phyloP scores from a whole-genome alignment of 208 protist genomes.

The Porcisia deanei region DNA sequence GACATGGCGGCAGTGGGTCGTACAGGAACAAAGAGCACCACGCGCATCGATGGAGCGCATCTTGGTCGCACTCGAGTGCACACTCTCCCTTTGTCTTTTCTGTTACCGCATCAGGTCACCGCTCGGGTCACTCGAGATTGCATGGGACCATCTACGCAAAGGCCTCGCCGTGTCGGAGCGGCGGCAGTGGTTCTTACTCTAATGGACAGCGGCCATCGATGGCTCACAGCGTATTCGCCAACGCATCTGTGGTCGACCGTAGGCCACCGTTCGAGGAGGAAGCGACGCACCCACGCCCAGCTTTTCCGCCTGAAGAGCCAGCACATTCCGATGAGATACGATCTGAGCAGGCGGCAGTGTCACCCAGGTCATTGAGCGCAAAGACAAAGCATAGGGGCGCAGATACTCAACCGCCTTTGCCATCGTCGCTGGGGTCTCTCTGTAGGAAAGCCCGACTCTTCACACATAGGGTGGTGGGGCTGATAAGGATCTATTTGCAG shows the following conservation, averaged over 20 bases:
- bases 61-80: background rate
- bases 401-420: background rate
- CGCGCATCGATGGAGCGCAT: background rate
- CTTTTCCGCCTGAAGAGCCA: background rate
- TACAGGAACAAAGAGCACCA: background rate
- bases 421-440: background rate
- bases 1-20: background rate
- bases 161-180: background rate
- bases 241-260: background rate
- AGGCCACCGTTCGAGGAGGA: background rate
- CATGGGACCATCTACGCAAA: background rate
- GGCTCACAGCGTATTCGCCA: background rate
- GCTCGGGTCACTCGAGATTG: background rate
- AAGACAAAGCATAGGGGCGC: background rate
- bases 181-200: background rate
- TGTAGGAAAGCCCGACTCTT: background rate
- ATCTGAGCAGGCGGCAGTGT: background rate
- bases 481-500: background rate
- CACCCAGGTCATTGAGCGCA: background rate
- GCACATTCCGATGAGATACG: background rate
- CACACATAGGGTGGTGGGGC: background rate
- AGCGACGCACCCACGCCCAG: background rate
- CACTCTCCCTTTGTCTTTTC: constrained; percentile 11
- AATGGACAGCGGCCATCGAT: background rate
- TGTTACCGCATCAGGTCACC: background rate